phyloP scores from a whole-genome alignment of 306 rosid genomes.

The Senna siamea region DNA sequence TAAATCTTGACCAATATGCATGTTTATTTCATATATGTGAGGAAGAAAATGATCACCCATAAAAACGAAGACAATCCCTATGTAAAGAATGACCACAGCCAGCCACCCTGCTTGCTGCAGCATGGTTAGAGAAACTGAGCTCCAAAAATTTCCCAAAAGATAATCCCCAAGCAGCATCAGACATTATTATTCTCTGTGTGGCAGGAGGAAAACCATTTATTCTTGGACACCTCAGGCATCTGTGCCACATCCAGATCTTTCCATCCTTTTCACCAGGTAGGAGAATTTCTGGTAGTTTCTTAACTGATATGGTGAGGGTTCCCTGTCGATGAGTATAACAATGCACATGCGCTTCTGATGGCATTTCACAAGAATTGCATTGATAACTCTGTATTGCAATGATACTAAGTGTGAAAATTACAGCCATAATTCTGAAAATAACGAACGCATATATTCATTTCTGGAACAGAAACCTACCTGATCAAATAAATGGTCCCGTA shows the following conservation, averaged over 20 bases:
- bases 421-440: not conserved
- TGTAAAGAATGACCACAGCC: constrained; percentile 83
- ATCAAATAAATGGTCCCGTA: constrained; percentile 10
- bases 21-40: not conserved
- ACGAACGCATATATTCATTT: not conserved
- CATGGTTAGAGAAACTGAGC: constrained; percentile 26
- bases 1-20: constrained; percentile 15
- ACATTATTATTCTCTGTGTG: constrained; percentile 68
- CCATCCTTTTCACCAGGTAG: constrained; percentile 57
- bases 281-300: constrained; percentile 58
- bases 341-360: constrained; percentile 60
- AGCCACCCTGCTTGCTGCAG: constrained; percentile 55
- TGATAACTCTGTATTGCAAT: constrained; percentile 8
- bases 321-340: constrained; percentile 63
- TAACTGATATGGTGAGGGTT: constrained; percentile 70
- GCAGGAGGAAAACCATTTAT: constrained; percentile 71
- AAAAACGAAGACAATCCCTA: constrained; percentile 39
- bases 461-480: constrained; percentile 7
- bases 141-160: constrained; percentile 27
- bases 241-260: constrained; percentile 75
- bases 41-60: constrained; percentile 12
- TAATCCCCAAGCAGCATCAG: constrained; percentile 52
- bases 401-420: not conserved
- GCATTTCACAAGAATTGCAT: constrained; percentile 68
- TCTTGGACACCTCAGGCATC: constrained; percentile 72